Evolutionary conservation across 2,329 filamentous ascomycete species (phyloP), one percentile per base, ranked within the genome.

Genomic region (Lasiodiplodia sp.): DNA sequence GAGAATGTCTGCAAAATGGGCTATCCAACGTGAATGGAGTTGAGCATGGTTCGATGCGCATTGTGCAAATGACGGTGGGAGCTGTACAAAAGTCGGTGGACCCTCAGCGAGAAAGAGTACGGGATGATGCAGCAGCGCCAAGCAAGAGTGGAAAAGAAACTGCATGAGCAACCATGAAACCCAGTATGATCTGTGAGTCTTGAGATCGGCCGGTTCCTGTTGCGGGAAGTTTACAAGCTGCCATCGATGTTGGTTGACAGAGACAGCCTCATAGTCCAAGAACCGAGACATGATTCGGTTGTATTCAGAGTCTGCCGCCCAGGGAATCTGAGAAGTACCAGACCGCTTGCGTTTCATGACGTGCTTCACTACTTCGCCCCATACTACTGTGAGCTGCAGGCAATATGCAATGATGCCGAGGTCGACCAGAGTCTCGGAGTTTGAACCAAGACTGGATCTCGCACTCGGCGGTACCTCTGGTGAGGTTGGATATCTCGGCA

Each of bases 91-190:
- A 14, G 37, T 38, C 4, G 37, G 25, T 21, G 56, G 34, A 14
- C 21, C n/a, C 38, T 21, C 56, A 16, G 18, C 16, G n/a, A 60
- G 21, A n/a, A 60, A 60, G 12, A 60, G 44, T 6, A 60, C n/a
- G 11, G 56, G 56, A 16, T 60, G 56, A 8, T 60, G 25, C 21
- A 60, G 21, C 16, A 60, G 37, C 12, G 56, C 56, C n/a, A 58
- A 16, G 34, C 56, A 58, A 12, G 56, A 58, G 21, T 58, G 56
- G 34, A 23, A 44, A 16, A 58, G 21, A 44, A 40, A 58, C n/a
- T 58, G 56, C 56, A 58, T 58, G 56, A 58, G 56, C 34, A 58
- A 11, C 56, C 56, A 58, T 4, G 37, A 37, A 2, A 11, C 37
- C 56, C 56, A 58, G 37, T 58, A 58, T 14, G 34, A 12, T 16